Evolutionary conservation across 139 green algal species (phyloP), one percentile per base, ranked within the genome.

Genomic region (Axilococcus clingmanii): DNA sequence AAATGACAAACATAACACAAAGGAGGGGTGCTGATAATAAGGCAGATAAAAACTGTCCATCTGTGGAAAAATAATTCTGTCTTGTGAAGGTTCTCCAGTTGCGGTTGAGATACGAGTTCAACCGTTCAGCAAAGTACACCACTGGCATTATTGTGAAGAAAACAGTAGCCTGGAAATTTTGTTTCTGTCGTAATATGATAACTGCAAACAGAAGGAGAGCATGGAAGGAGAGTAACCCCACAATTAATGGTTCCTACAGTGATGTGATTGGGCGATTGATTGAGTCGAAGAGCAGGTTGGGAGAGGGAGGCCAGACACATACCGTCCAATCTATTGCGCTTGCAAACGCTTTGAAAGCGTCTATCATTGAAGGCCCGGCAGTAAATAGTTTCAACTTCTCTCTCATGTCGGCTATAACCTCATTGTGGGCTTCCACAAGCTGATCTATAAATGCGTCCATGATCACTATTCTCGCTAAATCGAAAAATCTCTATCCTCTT

Each of bases 61-160:
- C 46, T 2, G 40, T 20, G 27, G 80, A 58, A 55, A 81, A 81
- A 48, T 81, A 81, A 22, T 65, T 51, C n/a, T 81, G 72, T 27
- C 34, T 41, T 15, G 72, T 36, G 55, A 81, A 81, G 3, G 12
- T 27, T 30, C 52, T 34, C 72, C 72, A 81, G 24, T 76, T 59
- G 9, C 38, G 19, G 3, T 25, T 45, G 11, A 58, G 55, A 20
- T 63, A 7, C 2, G 33, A 32, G 48, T 81, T 81, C 4, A 81
- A n/a, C 4, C 47, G 36, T 48, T 81, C 69, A 3, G 72, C 58
- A 55, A 49, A 67, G 47, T 68, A 76, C 2, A 78, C 56, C 2
- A 76, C 3, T 7, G 33, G 29, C 19, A 60, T 68, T 76, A 62
- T 34, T 63, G 20, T 23, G 4, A 46, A n/a, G 17, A 48, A 28